Percentiles rank a stretch among this genome's conserved stretches.
Evolutionary conservation across 129 eudicot genomes (phyloP).

Genomic region (Chrysanthemum lavandulifolium): DNA sequence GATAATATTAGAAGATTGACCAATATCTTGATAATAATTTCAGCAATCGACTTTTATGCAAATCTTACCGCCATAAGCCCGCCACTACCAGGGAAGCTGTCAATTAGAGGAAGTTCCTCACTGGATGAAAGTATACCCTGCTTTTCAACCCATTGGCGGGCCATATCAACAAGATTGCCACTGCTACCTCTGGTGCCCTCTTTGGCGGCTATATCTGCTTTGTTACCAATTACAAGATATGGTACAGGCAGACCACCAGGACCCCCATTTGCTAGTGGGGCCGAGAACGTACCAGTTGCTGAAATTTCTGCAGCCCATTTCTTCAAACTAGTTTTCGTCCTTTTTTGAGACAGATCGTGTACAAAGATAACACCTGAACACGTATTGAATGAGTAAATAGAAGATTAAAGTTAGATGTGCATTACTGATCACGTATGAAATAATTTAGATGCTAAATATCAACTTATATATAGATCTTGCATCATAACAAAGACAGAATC

Average conservation of each 20-base stretch:
- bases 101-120: slow-evolving; percentile 86
- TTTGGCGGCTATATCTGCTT: slow-evolving; percentile 90
- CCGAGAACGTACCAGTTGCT: slow-evolving; percentile 82
- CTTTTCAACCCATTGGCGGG: slow-evolving; percentile 93
- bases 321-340: slow-evolving; percentile 88
- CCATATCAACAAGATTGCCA: slow-evolving; percentile 96
- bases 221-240: slow-evolving; percentile 85
- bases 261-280: slow-evolving; percentile 84
- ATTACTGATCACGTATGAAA: slow-evolving; percentile 5
- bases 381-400: slow-evolving; percentile 8
- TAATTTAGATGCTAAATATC: neutral
- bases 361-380: slow-evolving; percentile 86
- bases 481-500: neutral
- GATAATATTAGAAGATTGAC: slow-evolving; percentile 13
- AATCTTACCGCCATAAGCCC: slow-evolving; percentile 81
- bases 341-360: slow-evolving; percentile 89
- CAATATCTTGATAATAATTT: neutral
- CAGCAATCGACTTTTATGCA: slow-evolving; percentile 5
- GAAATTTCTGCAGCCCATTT: slow-evolving; percentile 96
- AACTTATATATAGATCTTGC: neutral
- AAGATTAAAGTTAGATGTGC: slow-evolving; percentile 13
- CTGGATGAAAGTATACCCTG: slow-evolving; percentile 90
- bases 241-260: slow-evolving; percentile 98
- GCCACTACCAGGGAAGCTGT: slow-evolving; percentile 82
- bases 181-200: slow-evolving; percentile 83